A percentile compares a stretch with the other conserved stretches of the same genome.
Conservation (phyloP, 1,284 basidiomycete genomes). For the Boletus semigastroideus region DNA sequence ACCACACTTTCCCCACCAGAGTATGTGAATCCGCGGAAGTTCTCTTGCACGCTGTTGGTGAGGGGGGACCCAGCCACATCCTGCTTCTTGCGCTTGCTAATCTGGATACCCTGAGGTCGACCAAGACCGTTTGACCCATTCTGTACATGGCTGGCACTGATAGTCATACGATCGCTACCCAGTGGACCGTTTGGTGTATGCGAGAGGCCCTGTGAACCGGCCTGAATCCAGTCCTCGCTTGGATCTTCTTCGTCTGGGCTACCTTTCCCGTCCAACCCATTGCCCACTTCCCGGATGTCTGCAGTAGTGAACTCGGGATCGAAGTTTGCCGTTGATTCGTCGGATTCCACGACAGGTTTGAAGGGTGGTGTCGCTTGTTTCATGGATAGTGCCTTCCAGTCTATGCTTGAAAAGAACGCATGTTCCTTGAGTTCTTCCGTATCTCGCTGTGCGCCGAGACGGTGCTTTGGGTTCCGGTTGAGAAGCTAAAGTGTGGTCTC, state of each 20-base stretch:
- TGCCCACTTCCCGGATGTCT: conserved; percentile 73
- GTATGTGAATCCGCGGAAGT: conserved; percentile 91
- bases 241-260: conserved; percentile 72
- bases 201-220: conserved; percentile 35
- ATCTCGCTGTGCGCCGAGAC: conserved; percentile 89
- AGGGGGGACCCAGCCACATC: conserved; percentile 62
- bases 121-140: conserved; percentile 17
- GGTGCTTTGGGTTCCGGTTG: conserved; percentile 97
- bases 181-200: conserved; percentile 75
- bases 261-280: conserved; percentile 50
- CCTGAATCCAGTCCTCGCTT: conserved; percentile 62
- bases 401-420: conserved; percentile 90
- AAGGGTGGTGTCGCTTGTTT: conserved; percentile 97
- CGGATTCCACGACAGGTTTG: conserved; percentile 97
- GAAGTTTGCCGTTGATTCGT: conserved; percentile 97
- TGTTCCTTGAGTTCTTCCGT: conserved; percentile 96
- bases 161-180: conserved; percentile 53
- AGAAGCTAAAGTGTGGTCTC: conserved; percentile 63
- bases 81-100: conserved; percentile 49
- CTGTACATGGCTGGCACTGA: conserved; percentile 10
- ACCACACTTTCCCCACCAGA: conserved; percentile 76
- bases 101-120: conserved; percentile 52
- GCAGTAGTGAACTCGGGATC: conserved; percentile 97
- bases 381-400: conserved; percentile 83
- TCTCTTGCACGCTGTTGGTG: conserved; percentile 90